A percentile compares a stretch with the other conserved stretches of the same genome.
Evolutionary conservation across 495 filamentous ascomycete species (phyloP).

Genomic region (Parathielavia appendiculata): DNA sequence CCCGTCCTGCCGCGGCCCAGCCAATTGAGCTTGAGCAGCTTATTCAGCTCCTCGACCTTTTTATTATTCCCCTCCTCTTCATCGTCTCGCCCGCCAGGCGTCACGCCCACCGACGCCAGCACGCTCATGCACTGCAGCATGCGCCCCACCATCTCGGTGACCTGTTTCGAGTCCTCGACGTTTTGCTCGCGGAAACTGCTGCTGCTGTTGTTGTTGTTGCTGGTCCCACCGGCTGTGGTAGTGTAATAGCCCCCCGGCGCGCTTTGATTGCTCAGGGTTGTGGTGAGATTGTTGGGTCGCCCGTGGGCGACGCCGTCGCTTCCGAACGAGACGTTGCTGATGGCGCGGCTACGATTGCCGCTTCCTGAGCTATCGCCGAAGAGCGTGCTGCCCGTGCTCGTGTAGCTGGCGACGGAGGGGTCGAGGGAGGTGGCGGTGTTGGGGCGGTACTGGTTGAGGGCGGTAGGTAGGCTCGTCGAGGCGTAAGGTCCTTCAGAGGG

Average conservation of each 20-base stretch:
- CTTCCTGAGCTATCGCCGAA: conserved; percentile 55
- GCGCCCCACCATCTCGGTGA: conserved; percentile 88
- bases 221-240: not conserved
- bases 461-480: conserved; percentile 31
- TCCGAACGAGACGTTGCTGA: conserved; percentile 78
- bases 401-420: conserved; percentile 64
- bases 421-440: conserved; percentile 68
- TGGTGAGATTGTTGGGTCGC: conserved; percentile 26
- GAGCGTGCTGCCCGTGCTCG: conserved; percentile 70
- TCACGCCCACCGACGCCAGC: conserved; percentile 61
- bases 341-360: conserved; percentile 61
- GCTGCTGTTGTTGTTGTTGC: conserved; percentile 28
- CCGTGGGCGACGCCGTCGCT: conserved; percentile 38
- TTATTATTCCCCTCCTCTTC: conserved; percentile 54
- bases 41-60: conserved; percentile 75
- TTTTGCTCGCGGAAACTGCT: conserved; percentile 43
- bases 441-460: conserved; percentile 47
- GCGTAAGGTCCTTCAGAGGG: conserved; percentile 30
- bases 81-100: conserved; percentile 19
- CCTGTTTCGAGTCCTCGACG: conserved; percentile 68
- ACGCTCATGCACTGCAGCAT: conserved; percentile 97
- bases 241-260: no score
- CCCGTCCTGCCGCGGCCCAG: conserved; percentile 85
- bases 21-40: conserved; percentile 93
- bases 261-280: not conserved